These are phyloP conservation scores for Schizochytrium sp. DNA, from an alignment of 108 stramenopile species.

Conservation along the genomic window DNA sequence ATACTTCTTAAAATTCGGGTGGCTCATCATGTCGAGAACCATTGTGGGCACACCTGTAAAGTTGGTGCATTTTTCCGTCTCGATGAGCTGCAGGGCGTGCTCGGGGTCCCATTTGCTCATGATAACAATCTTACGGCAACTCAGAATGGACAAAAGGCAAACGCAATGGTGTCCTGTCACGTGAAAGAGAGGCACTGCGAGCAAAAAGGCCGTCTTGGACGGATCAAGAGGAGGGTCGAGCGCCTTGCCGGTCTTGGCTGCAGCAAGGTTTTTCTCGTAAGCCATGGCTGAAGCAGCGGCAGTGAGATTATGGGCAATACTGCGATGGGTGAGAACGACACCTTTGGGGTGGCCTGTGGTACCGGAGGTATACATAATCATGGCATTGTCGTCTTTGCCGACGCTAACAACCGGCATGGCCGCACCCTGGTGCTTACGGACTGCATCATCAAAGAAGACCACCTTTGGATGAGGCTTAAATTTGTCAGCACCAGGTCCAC, in stretches of 20 bases:
- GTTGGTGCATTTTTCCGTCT: not conserved
- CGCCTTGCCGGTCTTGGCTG: not conserved
- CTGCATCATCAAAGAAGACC: not conserved
- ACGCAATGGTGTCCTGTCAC: constrained; percentile 19
- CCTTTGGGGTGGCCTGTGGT: constrained; percentile 69
- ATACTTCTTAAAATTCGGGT: not conserved
- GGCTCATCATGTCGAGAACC: constrained; percentile 58
- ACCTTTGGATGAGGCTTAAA: not conserved
- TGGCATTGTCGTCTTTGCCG: constrained; percentile 49
- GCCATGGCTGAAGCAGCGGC: constrained; percentile 59
- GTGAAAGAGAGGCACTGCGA: constrained; percentile 57
- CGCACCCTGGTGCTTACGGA: not conserved
- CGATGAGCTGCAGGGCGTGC: not conserved
- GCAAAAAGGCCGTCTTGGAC: not conserved
- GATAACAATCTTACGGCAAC: constrained; percentile 56
- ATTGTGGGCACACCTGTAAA: constrained; percentile 63
- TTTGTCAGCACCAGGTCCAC: not conserved
- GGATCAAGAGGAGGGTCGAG: not conserved
- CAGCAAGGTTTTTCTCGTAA: constrained; percentile 44
- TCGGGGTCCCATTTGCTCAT: constrained; percentile 2
- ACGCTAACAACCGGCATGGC: not conserved
- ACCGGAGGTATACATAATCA: constrained; percentile 68
- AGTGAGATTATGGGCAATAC: constrained; percentile 67
- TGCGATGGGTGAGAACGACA: constrained; percentile 65
- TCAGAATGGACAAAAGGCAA: not conserved